A percentile compares a stretch with the other conserved stretches of the same genome.
phyloP scores from a whole-genome alignment of 257 asterid species.

The Ajuga chamaepitys region DNA sequence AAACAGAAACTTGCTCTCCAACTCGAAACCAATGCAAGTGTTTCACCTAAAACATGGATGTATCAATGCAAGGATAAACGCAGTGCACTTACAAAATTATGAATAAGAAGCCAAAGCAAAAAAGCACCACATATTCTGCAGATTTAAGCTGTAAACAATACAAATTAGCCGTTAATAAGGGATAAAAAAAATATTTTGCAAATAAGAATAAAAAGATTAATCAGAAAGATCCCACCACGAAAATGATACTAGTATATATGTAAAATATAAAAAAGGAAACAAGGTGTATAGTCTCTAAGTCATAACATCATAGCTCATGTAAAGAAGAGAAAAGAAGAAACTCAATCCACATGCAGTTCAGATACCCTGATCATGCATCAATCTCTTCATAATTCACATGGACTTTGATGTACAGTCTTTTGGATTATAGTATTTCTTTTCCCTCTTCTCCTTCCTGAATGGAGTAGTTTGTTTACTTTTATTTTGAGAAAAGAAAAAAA shows the following conservation, averaged over 20 bases:
- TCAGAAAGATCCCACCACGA: background rate
- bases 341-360: background rate
- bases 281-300: background rate
- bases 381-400: background rate
- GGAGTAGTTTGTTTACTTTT: background rate
- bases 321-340: background rate
- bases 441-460: background rate
- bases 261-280: background rate
- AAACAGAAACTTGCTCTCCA: slow-evolving; percentile 69
- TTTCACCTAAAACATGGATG: slow-evolving; percentile 56
- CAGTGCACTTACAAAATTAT: background rate
- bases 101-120: slow-evolving; percentile 13
- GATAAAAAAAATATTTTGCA: background rate
- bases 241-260: background rate
- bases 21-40: slow-evolving; percentile 91
- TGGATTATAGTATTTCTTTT: background rate
- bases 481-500: background rate
- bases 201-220: background rate
- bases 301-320: background rate
- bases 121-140: background rate
- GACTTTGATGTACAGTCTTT: background rate
- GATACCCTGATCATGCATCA: background rate
- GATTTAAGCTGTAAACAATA: background rate
- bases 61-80: slow-evolving; percentile 1
- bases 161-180: background rate